These are phyloP conservation scores for Phytophthora megakarya DNA, from an alignment of 352 stramenopile species.

Conservation along the genomic window DNA sequence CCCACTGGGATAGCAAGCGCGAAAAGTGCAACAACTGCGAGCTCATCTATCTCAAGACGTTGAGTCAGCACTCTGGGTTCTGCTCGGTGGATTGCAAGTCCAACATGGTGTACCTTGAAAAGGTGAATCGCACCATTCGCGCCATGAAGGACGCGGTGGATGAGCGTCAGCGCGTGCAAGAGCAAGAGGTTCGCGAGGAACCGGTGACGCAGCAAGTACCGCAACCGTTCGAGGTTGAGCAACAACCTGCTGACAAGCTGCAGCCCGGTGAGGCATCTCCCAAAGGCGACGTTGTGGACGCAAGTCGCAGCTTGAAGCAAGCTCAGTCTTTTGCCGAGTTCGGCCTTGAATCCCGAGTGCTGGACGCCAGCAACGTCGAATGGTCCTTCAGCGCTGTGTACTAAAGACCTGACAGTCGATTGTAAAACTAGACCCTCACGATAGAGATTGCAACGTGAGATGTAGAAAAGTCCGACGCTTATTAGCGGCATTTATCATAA, in stretches of 20 bases:
- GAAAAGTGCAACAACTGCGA: conserved; percentile 86
- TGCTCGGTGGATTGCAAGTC: conserved; percentile 91
- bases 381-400: conserved; percentile 84
- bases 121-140: conserved; percentile 80
- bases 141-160: conserved; percentile 74
- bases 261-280: conserved; percentile 7
- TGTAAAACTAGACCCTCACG: conserved; percentile 39
- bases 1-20: conserved; percentile 86
- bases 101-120: conserved; percentile 80
- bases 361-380: conserved; percentile 58
- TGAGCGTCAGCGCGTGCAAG: conserved; percentile 45
- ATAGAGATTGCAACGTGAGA: conserved; percentile 40
- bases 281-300: conserved; percentile 7
- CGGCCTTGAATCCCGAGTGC: conserved; percentile 55
- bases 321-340: conserved; percentile 80
- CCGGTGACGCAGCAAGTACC: conserved; percentile 26
- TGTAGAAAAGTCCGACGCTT: conserved; percentile 23
- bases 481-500: conserved; percentile 32
- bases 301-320: conserved; percentile 23
- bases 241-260: conserved; percentile 22
- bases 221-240: conserved; percentile 21
- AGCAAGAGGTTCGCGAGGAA: conserved; percentile 26
- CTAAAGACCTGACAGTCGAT: conserved; percentile 38
- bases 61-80: conserved; percentile 71
- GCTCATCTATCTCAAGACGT: conserved; percentile 85